A percentile compares a stretch with the other conserved stretches of the same genome.
Conservation (phyloP, 768 basidiomycete genomes). For the Pulveroboletus sp. region DNA sequence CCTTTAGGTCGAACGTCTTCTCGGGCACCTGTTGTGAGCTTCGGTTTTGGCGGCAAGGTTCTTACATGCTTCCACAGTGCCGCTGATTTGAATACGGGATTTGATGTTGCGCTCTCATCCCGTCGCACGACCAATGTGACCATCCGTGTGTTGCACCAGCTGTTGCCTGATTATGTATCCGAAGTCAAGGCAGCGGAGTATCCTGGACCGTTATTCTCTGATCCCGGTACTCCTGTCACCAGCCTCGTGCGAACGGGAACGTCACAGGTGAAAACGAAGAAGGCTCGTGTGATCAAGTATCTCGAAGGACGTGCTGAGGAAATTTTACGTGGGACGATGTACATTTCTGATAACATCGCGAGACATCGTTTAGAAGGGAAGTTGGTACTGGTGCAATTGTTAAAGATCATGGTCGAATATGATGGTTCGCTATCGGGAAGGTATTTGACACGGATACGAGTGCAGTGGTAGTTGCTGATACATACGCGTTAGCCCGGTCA, state of each 20-base stretch:
- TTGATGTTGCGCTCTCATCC: slow-evolving; percentile 74
- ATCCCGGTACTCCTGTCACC: slow-evolving; percentile 61
- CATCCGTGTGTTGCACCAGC: slow-evolving; percentile 61
- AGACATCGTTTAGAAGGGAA: slow-evolving; percentile 71
- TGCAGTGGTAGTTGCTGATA: slow-evolving; percentile 14
- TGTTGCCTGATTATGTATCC: slow-evolving; percentile 67
- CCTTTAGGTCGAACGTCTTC: slow-evolving; percentile 71
- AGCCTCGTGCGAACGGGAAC: slow-evolving; percentile 65
- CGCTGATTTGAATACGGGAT: slow-evolving; percentile 63
- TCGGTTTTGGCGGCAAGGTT: slow-evolving; percentile 92
- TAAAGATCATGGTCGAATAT: slow-evolving; percentile 82
- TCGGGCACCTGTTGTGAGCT: slow-evolving; percentile 77
- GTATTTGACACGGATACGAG: slow-evolving; percentile 40
- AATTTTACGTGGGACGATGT: slow-evolving; percentile 72
- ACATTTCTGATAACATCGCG: slow-evolving; percentile 54
- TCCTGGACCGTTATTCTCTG: slow-evolving; percentile 86
- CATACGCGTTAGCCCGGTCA: slow-evolving; percentile 45
- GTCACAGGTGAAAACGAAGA: slow-evolving; percentile 78
- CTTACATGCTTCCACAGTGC: slow-evolving; percentile 85
- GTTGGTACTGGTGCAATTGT: slow-evolving; percentile 65
- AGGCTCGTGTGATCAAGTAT: slow-evolving; percentile 73
- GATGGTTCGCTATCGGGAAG: slow-evolving; percentile 86
- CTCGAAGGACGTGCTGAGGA: slow-evolving; percentile 74
- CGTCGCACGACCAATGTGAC: slow-evolving; percentile 68
- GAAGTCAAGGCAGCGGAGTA: slow-evolving; percentile 56